Evolutionary conservation across 2,329 filamentous ascomycete genomes (phyloP), one percentile per base, ranked within the genome.

Genomic region (Parastagonospora avenae): DNA sequence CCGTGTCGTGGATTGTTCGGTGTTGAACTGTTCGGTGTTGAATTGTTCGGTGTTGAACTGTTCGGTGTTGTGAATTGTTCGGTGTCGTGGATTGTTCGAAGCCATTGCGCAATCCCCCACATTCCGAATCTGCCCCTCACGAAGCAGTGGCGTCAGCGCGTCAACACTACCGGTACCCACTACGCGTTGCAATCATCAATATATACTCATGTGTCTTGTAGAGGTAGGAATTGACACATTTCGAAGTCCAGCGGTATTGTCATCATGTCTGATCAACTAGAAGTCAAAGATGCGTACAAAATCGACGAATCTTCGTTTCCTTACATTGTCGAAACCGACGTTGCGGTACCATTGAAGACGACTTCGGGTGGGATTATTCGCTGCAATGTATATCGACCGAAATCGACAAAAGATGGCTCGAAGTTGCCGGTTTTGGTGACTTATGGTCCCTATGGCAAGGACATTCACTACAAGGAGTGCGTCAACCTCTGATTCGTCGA

Each of bases 371-470:
- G 77, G 2, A 66, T 80, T 2, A 74, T 82, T 4, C 68, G 80
- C 9, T 77, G 74, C 62, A 83, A 82, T 63, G 75, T 82, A 2
- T 83, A 82, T 55, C 71, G 79, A 2, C 80, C 80, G 1, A 80
- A 79, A 41, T 50, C 55, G 7, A 61, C 65, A 4, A 68, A 76
- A 16, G 51, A 63, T 3, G 54, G 59, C 4, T 44, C 55, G 8
- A 75, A 68, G 54, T 78, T 78, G 16, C 87, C 88, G 0, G 86
- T 88, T 0, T 68, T 90, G 8, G 82, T 88, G 2, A 90, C 87
- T 0, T 90, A 90, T 57, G 87, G 87, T 0, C 88, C 88, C 0
- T 90, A 90, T 56, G 87, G 88, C 39, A 90, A 91, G 60, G 87
- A 90, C 59, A 87, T 89, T 31, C 82, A 79, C 15, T 90, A 90